These are phyloP conservation scores for Aspergillus bridgeri DNA, from an alignment of 495 filamentous ascomycete species.

Conservation along the genomic window DNA sequence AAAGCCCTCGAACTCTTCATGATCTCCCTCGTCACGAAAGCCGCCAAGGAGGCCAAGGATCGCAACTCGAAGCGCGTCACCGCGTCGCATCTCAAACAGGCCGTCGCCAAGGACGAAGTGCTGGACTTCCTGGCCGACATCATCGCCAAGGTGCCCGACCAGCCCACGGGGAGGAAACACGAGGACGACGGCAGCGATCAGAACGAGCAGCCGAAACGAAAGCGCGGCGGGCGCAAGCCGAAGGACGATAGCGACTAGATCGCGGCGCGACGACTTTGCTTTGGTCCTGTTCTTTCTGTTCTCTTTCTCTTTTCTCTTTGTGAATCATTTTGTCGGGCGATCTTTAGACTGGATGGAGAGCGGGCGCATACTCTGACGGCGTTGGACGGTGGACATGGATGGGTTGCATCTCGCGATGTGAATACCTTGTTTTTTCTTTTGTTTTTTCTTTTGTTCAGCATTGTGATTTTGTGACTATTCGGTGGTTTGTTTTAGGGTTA, in stretches of 20 bases:
- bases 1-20: conserved; percentile 98
- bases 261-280: not conserved
- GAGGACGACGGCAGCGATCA: conserved; percentile 51
- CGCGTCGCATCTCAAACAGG: conserved; percentile 84
- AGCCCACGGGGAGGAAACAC: conserved; percentile 52
- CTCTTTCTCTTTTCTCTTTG: conserved; percentile 3
- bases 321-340: conserved; percentile 25
- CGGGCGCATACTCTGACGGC: conserved; percentile 31
- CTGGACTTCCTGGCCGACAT: conserved; percentile 94
- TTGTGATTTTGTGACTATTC: too few relatives aligned
- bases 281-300: not conserved
- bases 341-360: conserved; percentile 28
- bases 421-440: conserved; percentile 19
- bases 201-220: conserved; percentile 49
- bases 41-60: conserved; percentile 75
- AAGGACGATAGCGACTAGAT: conserved; percentile 47
- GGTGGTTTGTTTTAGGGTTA: conserved; percentile 2
- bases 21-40: conserved; percentile 85
- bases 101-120: conserved; percentile 78
- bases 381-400: conserved; percentile 24
- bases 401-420: conserved; percentile 28
- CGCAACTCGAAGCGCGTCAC: conserved; percentile 86
- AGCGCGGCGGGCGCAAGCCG: conserved; percentile 43
- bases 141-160: conserved; percentile 79
- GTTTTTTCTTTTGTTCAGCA: conserved; percentile 16